Evolutionary conservation across 495 filamentous ascomycete genomes (phyloP), one percentile per base, ranked within the genome.

Genomic region (Endocarpon pusillum): DNA sequence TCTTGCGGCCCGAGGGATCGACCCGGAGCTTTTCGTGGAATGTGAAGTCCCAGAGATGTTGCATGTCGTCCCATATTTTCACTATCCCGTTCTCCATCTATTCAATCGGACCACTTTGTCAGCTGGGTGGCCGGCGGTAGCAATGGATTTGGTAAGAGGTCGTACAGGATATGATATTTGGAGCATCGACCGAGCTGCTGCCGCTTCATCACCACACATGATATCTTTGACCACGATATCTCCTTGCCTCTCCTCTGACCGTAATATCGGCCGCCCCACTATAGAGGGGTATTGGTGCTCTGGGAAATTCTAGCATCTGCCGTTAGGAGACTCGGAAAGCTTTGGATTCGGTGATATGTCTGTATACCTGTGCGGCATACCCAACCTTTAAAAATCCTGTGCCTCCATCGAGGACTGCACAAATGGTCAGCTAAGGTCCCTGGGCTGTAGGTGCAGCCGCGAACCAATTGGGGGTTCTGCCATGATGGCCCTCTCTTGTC

Each of bases 61-160:
- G 78, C 87, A 96, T 94, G 58, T 99, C 91, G 46, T 96, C 89
- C 91, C 91, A 99, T 46, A 78, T 81, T 70, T 96, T 96, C 35
- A 99, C 81, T 43, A 99, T 94, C 47, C 89, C 89, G 57, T 96
- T 96, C 53, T 96, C 91, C 89, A 99, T 99, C 76, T 81, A 60
- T 25, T 33, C 33, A 33, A 49, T 59, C 42, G 44, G 44, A 48
- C 44, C 41, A 36, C 30, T 32, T 36, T 37, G 36, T 44, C 40
- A 32, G 39, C 39, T 34, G 38, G 27, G 32, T 12, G 29, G 29
- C 11, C 8, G 29, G 29, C 29, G 15, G 29, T 32, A 25, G 12
- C 14, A 28, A 6, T 22, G 7, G 3, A n/a, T n/a, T n/a, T n/a
- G 25, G 9, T 9, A 19, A 9, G 20, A 32, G 43, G 36, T 54